These are phyloP conservation scores for Isoetes taiwanensis DNA, from an alignment of 75 land plant genomes.

Conservation along the genomic window DNA sequence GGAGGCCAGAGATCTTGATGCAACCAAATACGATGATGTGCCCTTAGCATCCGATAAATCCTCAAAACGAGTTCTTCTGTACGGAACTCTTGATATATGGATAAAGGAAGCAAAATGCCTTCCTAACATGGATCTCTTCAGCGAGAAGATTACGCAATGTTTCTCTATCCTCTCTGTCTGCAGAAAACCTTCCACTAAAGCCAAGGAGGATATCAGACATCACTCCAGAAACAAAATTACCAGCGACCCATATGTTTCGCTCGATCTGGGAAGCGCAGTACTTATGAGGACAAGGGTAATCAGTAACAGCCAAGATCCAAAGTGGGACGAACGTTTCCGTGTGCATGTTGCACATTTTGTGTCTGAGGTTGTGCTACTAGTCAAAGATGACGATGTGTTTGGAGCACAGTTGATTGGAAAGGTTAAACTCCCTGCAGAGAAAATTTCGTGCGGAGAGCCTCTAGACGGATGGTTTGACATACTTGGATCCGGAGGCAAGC, in stretches of 20 bases:
- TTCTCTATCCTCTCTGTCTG: constrained; percentile 27
- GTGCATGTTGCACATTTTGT: constrained; percentile 62
- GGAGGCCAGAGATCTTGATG: too few species aligned
- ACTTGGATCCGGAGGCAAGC: constrained; percentile 24
- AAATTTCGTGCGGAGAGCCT: constrained; percentile 18
- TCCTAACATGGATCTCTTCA: constrained; percentile 68
- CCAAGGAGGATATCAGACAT: constrained; percentile 12
- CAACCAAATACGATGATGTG: too few species aligned
- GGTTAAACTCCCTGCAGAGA: constrained; percentile 28
- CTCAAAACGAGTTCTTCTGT: constrained; percentile 17
- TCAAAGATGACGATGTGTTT: constrained; percentile 76
- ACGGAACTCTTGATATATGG: constrained; percentile 56
- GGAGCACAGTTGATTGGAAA: constrained; percentile 64
- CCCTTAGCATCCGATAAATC: too few species aligned
- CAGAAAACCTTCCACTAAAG: constrained; percentile 9
- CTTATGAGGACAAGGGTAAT: constrained; percentile 60
- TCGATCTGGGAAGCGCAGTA: constrained; percentile 49
- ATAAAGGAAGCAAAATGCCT: constrained; percentile 42
- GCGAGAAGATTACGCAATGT: constrained; percentile 49
- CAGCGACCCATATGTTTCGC: constrained; percentile 79
- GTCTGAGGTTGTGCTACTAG: constrained; percentile 30
- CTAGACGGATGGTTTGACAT: constrained; percentile 60
- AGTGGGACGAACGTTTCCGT: constrained; percentile 60
- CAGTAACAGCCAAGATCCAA: constrained; percentile 42
- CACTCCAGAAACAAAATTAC: constrained; percentile 36